Base-by-base conservation (phyloP, 371 early-diverging fungal genomes). In the Mucor mucedo region DNA sequence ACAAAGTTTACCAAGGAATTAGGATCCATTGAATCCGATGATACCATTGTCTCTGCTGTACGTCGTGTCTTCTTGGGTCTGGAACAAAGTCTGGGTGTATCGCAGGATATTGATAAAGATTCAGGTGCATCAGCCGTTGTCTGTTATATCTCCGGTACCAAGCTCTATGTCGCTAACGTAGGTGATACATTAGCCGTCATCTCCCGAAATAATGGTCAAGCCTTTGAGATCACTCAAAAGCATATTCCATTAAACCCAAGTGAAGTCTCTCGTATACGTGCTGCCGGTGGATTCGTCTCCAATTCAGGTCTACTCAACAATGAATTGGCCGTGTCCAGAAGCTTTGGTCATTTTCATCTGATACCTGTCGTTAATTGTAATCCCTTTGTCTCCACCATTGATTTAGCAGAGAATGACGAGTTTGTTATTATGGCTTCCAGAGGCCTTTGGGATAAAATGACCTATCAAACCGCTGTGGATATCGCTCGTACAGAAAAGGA, bases 161-260 rank as follows among this genome's bases (percentile, higher is more conserved):
- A 83, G n/a, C 72, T 95, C 38, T 93, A 93, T 66, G 90, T 93
- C 3, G 94, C 95, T 14, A 95, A 95, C 65, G 91, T 90, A 16
- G 96, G 97, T n/a, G 95, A 96, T 72, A 85, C 90, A 0, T 73
- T 92, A 30, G 95, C 91, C 0, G 92, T 96, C 10, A 74, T 95
- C n/a, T 91, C 90, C 16, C 82, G 91, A 45, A 87, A 90, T 45
- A 90, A 79, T 16, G 89, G 94, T 8, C 84, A 76, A 7, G 91
- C 89, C 1, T 65, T 81, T 30, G 84, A 91, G 38, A 79, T 96
- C 52, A 88, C 96, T 0, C 85, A 84, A 60, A 89, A 90, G 45
- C 93, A 94, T 63, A 89, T 84, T 32, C 88, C 91, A 32, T 79
- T 86, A 60, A 84, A 86, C 55, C 83, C 85, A 2, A 80, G 80